Evolutionary conservation across 805 yeast genomes (phyloP), one percentile per base, ranked within the genome.

Genomic region (Metschnikowia shivogae): DNA sequence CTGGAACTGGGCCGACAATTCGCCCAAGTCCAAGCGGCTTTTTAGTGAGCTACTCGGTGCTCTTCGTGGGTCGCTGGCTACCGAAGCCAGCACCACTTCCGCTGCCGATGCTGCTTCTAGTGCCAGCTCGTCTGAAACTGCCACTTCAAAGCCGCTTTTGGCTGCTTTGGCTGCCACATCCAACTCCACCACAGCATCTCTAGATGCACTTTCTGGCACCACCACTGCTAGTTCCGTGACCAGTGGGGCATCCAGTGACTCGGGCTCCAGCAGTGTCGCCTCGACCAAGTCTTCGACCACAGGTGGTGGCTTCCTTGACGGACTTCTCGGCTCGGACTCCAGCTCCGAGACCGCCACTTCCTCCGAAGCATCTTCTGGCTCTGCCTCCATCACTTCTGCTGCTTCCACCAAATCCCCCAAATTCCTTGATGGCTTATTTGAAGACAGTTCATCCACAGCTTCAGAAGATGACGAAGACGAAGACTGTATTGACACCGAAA

Each of bases 121-220:
- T 17, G 28, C 31, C 27, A 27, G 38, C 38, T 37, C 46, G 7
- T 32, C 27, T 27, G 27, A 32, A 9, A 27, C 19, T 19, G 8
- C 33, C 17, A 4, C 43, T 24, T 10, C 37, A 6, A 19, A 33
- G 29, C 33, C 34, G 5, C 13, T 36, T 10, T 35, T 28, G 19
- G 36, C 45, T 8, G 20, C 31, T 22, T 12, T 31, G 7, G 45
- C 42, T 36, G 36, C 36, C 19, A 26, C 44, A 27, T 30, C 36
- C n/a, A 36, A 20, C 27, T 28, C 27, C 19, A 51, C 39, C 6
- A 46, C 46, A 19, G 42, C 19, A 27, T 34, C 26, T 36, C 29
- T 54, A 30, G 47, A 39, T 13, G 42, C 36, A 27, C 37, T 55
- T 17, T 40, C 57, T 22, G 52, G 46, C 19, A 45, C 36, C 13